A percentile compares a stretch with the other conserved stretches of the same genome.
Conservation (phyloP, 2,329 filamentous ascomycete species). For the Fusarium equiseti region DNA sequence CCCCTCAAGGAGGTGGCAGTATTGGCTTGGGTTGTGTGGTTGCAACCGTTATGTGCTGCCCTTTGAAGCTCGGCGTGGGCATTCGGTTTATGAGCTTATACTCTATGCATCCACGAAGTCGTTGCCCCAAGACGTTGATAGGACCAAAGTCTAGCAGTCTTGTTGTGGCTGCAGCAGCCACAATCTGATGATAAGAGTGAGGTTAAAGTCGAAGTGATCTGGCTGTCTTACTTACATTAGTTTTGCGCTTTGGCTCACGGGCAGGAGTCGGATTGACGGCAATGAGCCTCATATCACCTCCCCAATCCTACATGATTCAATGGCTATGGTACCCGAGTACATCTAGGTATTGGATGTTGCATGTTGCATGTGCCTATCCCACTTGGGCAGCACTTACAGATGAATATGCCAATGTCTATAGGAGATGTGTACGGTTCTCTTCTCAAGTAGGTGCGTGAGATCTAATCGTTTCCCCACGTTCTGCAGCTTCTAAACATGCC, state of each 20-base stretch:
- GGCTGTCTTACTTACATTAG: constrained; percentile 27
- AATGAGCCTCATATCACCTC: constrained; percentile 5
- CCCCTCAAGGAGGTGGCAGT: constrained; percentile 82
- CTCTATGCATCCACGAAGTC: constrained; percentile 70
- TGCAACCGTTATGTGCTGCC: constrained; percentile 60
- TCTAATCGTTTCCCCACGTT: constrained; percentile 21
- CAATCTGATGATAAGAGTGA: constrained; percentile 19
- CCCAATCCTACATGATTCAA: neutral
- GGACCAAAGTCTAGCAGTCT: neutral
- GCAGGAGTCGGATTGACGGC: neutral
- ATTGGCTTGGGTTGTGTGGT: constrained; percentile 92
- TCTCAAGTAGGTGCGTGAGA: constrained; percentile 8
- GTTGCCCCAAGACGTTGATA: constrained; percentile 55
- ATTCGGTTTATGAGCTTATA: constrained; percentile 66
- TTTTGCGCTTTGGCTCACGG: neutral
- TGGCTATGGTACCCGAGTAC: constrained; percentile 22
- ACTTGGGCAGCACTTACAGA: neutral
- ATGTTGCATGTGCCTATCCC: neutral
- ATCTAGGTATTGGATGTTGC: constrained; percentile 10
- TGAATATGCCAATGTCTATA: neutral
- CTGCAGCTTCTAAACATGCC: neutral
- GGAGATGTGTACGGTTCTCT: constrained; percentile 6
- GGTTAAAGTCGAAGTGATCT: neutral
- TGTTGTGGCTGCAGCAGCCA: constrained; percentile 6
- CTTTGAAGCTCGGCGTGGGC: constrained; percentile 68